These are phyloP conservation scores for Daedalea quercina DNA, from an alignment of 768 basidiomycete species.

Conservation along the genomic window DNA sequence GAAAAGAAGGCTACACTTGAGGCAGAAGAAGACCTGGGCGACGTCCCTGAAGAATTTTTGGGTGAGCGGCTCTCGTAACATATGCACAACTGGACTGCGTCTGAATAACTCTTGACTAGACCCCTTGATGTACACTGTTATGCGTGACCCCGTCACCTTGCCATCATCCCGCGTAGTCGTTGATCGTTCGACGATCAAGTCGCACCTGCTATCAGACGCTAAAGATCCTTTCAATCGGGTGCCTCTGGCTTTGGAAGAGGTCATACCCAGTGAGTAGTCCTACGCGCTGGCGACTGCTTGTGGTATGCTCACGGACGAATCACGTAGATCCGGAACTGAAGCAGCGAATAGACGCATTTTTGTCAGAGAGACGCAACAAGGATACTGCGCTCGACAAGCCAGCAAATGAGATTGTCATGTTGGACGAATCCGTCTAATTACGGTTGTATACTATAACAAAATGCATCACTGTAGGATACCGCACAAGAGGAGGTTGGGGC, in stretches of 20 bases:
- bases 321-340: slow-evolving; percentile 37
- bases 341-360: slow-evolving; percentile 38
- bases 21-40: slow-evolving; percentile 88
- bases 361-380: slow-evolving; percentile 30
- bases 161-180: slow-evolving; percentile 76
- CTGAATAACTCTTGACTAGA: too few relatives aligned
- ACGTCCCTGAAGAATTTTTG: slow-evolving; percentile 91
- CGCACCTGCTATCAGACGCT: slow-evolving; percentile 84
- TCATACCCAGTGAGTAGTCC: slow-evolving; percentile 57
- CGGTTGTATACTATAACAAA: slow-evolving; percentile 1
- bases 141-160: slow-evolving; percentile 91
- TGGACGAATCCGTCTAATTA: slow-evolving; percentile 21
- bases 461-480: not conserved
- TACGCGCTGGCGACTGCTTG: not conserved
- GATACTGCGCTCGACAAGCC: slow-evolving; percentile 24
- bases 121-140: slow-evolving; percentile 84
- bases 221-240: slow-evolving; percentile 95
- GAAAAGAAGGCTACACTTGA: slow-evolving; percentile 71
- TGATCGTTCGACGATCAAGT: slow-evolving; percentile 91
- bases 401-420: slow-evolving; percentile 23
- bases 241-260: slow-evolving; percentile 74
- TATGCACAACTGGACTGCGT: slow-evolving; percentile 1
- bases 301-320: not conserved
- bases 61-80: slow-evolving; percentile 42
- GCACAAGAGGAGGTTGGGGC: too few relatives aligned